Evolutionary conservation across 106 monocot species (phyloP).

Genomic region (Cymbidium sinense): DNA sequence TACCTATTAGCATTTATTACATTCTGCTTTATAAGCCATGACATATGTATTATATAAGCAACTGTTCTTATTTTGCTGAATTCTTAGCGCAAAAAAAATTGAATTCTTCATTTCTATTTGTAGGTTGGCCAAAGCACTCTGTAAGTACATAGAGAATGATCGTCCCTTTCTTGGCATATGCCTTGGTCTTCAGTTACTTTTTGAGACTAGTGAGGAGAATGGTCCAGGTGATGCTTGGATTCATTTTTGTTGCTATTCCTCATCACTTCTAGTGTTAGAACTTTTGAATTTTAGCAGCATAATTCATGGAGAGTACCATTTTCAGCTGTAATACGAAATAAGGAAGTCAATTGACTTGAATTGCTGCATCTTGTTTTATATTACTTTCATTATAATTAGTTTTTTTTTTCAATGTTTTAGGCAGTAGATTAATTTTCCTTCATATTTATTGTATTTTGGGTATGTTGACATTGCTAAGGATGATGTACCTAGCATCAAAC

Average conservation of each 20-base stretch:
- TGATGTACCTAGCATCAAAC: not conserved
- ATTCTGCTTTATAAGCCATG: not conserved
- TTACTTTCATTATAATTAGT: not conserved
- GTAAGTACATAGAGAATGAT: conserved; percentile 61
- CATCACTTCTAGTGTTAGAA: not conserved
- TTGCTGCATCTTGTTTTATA: not conserved
- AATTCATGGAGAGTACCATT: not conserved
- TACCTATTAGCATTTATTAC: not conserved
- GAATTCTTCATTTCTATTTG: conserved; percentile 1
- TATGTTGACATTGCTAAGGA: not conserved
- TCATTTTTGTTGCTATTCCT: not conserved
- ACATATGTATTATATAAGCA: not conserved
- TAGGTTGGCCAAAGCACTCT: conserved; percentile 81
- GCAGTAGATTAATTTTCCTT: too few relatives aligned
- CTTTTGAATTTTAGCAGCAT: not conserved
- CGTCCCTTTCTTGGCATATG: conserved; percentile 89
- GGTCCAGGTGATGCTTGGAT: conserved; percentile 47
- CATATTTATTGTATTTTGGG: not conserved
- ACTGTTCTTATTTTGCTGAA: not conserved
- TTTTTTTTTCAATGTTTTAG: not conserved
- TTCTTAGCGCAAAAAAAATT: not conserved
- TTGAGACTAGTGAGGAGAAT: conserved; percentile 94
- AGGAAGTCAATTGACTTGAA: not conserved
- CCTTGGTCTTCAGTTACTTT: conserved; percentile 90
- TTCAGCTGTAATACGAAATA: not conserved